Percentiles rank a stretch among this genome's conserved stretches.
These are phyloP conservation scores for Tylopilus felleus DNA, from an alignment of 768 basidiomycete species.

Conservation along the genomic window DNA sequence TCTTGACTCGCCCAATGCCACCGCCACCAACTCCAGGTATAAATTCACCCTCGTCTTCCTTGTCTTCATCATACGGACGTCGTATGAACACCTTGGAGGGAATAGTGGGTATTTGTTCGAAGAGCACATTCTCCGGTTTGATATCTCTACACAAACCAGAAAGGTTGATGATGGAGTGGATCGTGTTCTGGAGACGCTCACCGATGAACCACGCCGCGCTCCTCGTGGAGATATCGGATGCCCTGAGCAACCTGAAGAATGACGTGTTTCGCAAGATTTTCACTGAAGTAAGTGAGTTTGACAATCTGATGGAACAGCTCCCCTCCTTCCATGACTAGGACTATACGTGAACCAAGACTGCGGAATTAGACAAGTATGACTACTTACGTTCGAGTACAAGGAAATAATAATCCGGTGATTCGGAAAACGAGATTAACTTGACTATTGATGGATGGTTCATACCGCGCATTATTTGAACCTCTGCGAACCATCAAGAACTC, in stretches of 20 bases:
- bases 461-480: slow-evolving; percentile 99
- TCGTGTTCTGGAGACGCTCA: slow-evolving; percentile 18
- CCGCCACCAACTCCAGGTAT: slow-evolving; percentile 90
- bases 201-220: slow-evolving; percentile 96
- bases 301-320: slow-evolving; percentile 99
- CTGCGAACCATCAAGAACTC: slow-evolving; percentile 38
- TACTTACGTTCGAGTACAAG: slow-evolving; percentile 84
- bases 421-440: slow-evolving; percentile 87
- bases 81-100: slow-evolving; percentile 73
- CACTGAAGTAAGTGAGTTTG: slow-evolving; percentile 97
- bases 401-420: slow-evolving; percentile 92
- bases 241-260: slow-evolving; percentile 94
- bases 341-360: slow-evolving; percentile 10
- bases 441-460: slow-evolving; percentile 90
- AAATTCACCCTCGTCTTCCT: slow-evolving; percentile 98
- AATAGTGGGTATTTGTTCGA: slow-evolving; percentile 87
- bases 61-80: slow-evolving; percentile 95
- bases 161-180: neutral
- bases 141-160: slow-evolving; percentile 58
- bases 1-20: slow-evolving; percentile 96
- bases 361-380: neutral
- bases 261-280: slow-evolving; percentile 94
- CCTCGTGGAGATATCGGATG: slow-evolving; percentile 94
- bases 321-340: slow-evolving; percentile 90
- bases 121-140: slow-evolving; percentile 96